Evolutionary conservation across 371 early-diverging fungal species (phyloP).

Genomic region (Entomophthora muscae): DNA sequence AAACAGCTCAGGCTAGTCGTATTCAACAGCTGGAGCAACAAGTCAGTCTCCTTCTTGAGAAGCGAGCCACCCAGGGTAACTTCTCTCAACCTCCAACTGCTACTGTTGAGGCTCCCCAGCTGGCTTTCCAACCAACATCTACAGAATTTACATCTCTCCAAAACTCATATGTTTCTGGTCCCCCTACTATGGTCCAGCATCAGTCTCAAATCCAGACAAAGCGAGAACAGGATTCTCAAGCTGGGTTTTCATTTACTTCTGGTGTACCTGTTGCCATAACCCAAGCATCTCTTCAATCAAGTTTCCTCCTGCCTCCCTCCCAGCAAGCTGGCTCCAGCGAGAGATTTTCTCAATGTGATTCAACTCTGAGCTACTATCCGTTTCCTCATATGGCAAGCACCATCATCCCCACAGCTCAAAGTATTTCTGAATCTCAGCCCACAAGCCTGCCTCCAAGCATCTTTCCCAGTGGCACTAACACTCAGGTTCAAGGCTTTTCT

Average conservation of each 20-base stretch:
- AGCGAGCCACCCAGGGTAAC: not conserved
- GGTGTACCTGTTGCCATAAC: not conserved
- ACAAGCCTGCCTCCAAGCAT: not conserved
- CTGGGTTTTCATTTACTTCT: not conserved
- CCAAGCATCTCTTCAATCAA: too few species aligned
- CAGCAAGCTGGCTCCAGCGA: too few species aligned
- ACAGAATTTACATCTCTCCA: not conserved
- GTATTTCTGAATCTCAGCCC: too few species aligned
- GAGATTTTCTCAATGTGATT: too few species aligned
- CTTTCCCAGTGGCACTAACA: not conserved
- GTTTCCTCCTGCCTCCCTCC: not conserved
- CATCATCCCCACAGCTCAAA: too few species aligned
- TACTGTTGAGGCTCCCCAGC: not conserved
- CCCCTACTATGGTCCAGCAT: not conserved
- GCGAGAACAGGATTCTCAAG: not conserved
- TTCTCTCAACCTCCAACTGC: not conserved
- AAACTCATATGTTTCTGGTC: not conserved
- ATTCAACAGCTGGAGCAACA: not conserved
- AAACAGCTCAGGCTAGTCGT: not conserved
- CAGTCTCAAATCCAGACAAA: not conserved
- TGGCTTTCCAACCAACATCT: not conserved
- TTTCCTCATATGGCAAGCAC: not conserved
- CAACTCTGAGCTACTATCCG: not conserved
- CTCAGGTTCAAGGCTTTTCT: not conserved
- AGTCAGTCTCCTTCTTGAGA: not conserved